Percentiles rank a stretch among this genome's conserved stretches.
These are phyloP conservation scores for Amanita polypyramis DNA, from an alignment of 768 basidiomycete genomes.

Conservation along the genomic window DNA sequence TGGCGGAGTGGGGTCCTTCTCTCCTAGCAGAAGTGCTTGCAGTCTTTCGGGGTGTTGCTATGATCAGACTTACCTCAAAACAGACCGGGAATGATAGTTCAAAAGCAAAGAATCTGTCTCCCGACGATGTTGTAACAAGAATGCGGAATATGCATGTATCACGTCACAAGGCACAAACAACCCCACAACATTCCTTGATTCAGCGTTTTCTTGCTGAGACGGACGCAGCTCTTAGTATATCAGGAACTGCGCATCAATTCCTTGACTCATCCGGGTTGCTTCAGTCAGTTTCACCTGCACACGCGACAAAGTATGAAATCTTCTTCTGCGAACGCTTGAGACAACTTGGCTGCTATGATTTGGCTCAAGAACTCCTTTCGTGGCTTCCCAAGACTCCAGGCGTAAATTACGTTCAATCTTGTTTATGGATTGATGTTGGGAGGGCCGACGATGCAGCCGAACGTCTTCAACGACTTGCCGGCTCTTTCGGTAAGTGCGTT, in stretches of 20 bases:
- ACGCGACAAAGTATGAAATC: constrained; percentile 59
- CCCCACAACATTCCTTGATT: constrained; percentile 51
- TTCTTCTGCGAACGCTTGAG: constrained; percentile 64
- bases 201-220: constrained; percentile 50
- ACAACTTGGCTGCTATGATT: constrained; percentile 47
- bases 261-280: constrained; percentile 58
- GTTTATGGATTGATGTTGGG: constrained; percentile 55
- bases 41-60: constrained; percentile 68
- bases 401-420: constrained; percentile 61
- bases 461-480: constrained; percentile 64
- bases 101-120: constrained; percentile 18
- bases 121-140: constrained; percentile 57
- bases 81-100: constrained; percentile 35
- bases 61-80: constrained; percentile 49
- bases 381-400: constrained; percentile 77
- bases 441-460: constrained; percentile 64
- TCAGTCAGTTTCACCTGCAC: constrained; percentile 56
- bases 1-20: constrained; percentile 53
- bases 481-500: constrained; percentile 54
- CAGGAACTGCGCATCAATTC: constrained; percentile 58
- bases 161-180: constrained; percentile 30
- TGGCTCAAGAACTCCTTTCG: constrained; percentile 53
- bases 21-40: constrained; percentile 67
- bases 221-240: constrained; percentile 37
- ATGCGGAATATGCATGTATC: constrained; percentile 72